Percentiles rank a stretch among this genome's conserved stretches.
phyloP scores from a whole-genome alignment of 345 rosid species.

The Bruguiera sexangula region DNA sequence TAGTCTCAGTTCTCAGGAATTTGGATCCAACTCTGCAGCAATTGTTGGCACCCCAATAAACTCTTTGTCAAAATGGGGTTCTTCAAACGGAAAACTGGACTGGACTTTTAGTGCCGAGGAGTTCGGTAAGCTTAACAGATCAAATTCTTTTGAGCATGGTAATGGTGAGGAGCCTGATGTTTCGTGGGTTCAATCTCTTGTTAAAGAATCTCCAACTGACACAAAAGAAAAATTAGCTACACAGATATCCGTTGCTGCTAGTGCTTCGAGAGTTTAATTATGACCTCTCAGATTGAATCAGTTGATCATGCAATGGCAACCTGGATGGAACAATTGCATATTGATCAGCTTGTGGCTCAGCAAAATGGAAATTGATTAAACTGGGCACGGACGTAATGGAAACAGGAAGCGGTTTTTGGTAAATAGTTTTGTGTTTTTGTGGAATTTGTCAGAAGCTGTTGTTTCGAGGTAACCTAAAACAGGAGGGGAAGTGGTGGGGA shows the following conservation, averaged over 20 bases:
- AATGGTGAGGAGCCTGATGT: constrained; percentile 47
- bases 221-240: constrained; percentile 33
- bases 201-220: constrained; percentile 53
- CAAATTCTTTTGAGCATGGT: constrained; percentile 37
- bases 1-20: constrained; percentile 48
- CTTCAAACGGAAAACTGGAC: constrained; percentile 60
- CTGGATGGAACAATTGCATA: constrained; percentile 49
- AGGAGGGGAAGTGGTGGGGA: constrained; percentile 16
- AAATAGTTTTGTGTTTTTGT: constrained; percentile 30
- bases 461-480: constrained; percentile 28
- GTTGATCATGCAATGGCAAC: constrained; percentile 60
- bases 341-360: constrained; percentile 67
- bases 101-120: constrained; percentile 43
- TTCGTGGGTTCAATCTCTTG: constrained; percentile 52
- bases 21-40: constrained; percentile 36
- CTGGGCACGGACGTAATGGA: constrained; percentile 31
- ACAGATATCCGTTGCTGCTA: constrained; percentile 22
- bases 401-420: constrained; percentile 48
- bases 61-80: constrained; percentile 79
- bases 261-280: constrained; percentile 24
- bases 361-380: constrained; percentile 48
- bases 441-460: constrained; percentile 24
- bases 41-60: constrained; percentile 34
- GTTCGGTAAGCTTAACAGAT: constrained; percentile 29
- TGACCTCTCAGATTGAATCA: constrained; percentile 38